These are phyloP conservation scores for Cucurbita maxima DNA, from an alignment of 306 rosid genomes.

Conservation along the genomic window DNA sequence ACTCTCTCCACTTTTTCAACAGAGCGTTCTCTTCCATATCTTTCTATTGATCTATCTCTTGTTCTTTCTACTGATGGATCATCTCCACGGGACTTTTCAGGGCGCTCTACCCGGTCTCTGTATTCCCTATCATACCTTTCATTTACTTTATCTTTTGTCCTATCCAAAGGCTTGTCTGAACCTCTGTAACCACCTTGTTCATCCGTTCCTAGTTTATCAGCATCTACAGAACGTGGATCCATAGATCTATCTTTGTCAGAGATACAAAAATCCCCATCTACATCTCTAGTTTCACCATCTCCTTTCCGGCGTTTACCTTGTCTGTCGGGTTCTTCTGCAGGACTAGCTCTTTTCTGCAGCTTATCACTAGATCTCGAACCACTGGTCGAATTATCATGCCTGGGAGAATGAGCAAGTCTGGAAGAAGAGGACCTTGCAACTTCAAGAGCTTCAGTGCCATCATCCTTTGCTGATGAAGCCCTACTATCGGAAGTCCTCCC, in stretches of 20 bases:
- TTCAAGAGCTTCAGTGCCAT: slow-evolving; percentile 49
- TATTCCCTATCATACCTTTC: slow-evolving; percentile 85
- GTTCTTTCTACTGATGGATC: slow-evolving; percentile 50
- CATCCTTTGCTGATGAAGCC: slow-evolving; percentile 52
- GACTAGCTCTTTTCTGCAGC: slow-evolving; percentile 71
- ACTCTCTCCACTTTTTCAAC: slow-evolving; percentile 69
- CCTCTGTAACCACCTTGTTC: slow-evolving; percentile 43
- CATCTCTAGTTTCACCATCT: slow-evolving; percentile 56
- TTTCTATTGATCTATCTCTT: slow-evolving; percentile 82
- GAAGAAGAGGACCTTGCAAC: slow-evolving; percentile 49
- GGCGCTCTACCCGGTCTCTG: slow-evolving; percentile 71
- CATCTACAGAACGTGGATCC: slow-evolving; percentile 53
- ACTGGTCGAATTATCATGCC: slow-evolving; percentile 43
- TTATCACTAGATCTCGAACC: slow-evolving; percentile 62
- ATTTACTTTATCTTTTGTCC: slow-evolving; percentile 67
- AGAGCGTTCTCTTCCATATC: slow-evolving; percentile 88
- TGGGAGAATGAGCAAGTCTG: slow-evolving; percentile 67
- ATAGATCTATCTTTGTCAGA: slow-evolving; percentile 65
- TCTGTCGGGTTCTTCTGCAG: slow-evolving; percentile 89
- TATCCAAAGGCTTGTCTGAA: slow-evolving; percentile 58
- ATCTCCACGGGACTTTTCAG: slow-evolving; percentile 79
- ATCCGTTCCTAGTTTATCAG: slow-evolving; percentile 52
- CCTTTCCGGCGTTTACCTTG: slow-evolving; percentile 82
- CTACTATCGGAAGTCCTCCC: slow-evolving; percentile 50
- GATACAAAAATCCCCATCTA: slow-evolving; percentile 54